Conservation (phyloP, 2,329 filamentous ascomycete species). For the Colletotrichum sp. region DNA sequence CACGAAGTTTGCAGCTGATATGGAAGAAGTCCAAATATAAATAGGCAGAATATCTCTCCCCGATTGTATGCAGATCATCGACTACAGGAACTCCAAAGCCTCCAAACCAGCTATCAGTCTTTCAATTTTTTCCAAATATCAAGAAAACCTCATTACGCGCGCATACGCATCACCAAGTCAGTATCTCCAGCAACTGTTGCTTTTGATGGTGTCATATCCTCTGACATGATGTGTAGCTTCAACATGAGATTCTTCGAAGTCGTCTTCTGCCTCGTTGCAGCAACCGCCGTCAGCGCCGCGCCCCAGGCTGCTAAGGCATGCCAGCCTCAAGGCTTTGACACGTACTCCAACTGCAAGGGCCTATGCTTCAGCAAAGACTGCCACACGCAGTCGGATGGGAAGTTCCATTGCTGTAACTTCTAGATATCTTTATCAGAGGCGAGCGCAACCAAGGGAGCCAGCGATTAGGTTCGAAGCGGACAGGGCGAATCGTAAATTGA, state of each 20-base stretch:
- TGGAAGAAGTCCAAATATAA: neutral
- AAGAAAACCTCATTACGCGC: neutral
- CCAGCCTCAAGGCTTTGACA: neutral
- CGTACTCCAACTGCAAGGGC: neutral
- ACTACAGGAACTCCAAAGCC: neutral
- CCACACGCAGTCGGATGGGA: neutral
- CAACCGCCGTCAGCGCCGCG: neutral
- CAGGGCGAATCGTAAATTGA: neutral
- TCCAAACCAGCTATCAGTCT: neutral
- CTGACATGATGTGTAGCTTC: neutral
- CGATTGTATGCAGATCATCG: neutral
- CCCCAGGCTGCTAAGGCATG: neutral
- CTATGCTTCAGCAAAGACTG: neutral
- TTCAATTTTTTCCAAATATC: neutral
- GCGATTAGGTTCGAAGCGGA: neutral
- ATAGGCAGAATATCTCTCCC: neutral
- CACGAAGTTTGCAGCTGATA: neutral
- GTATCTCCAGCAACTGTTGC: neutral
- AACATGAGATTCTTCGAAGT: neutral
- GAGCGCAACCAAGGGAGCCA: neutral
- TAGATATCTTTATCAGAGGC: neutral
- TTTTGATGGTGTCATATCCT: neutral
- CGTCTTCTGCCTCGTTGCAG: neutral
- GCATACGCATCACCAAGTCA: neutral
- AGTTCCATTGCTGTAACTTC: neutral